A percentile compares a stretch with the other conserved stretches of the same genome.
Evolutionary conservation across 1,284 basidiomycete genomes (phyloP).

Genomic region (Amylostereum areolatum): DNA sequence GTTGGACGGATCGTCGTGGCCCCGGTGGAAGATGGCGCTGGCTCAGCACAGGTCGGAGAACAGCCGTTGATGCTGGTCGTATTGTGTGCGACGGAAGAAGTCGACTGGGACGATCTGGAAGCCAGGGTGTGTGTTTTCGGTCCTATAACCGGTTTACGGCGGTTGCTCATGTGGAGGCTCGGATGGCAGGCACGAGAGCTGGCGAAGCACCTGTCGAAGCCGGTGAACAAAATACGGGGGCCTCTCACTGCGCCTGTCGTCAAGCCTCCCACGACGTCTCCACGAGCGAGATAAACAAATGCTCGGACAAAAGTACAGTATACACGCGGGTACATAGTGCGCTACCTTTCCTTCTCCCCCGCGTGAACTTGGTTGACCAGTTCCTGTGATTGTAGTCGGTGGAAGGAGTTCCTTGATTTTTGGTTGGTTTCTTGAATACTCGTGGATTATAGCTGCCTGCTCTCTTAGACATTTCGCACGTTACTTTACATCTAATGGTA

Average conservation of each 20-base stretch:
- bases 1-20: constrained; percentile 65
- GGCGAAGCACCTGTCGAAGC: constrained; percentile 34
- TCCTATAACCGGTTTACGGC: neutral
- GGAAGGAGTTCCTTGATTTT: no score
- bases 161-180: neutral
- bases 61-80: constrained; percentile 56
- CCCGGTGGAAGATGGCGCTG: constrained; percentile 35
- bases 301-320: no score
- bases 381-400: no score
- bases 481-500: neutral
- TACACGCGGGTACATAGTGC: no score
- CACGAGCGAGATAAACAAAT: no score
- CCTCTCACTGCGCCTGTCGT: constrained; percentile 18
- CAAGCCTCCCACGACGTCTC: constrained; percentile 15
- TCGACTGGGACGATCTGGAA: constrained; percentile 60
- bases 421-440: no score
- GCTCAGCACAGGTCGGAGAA: neutral
- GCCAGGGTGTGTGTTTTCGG: constrained; percentile 40
- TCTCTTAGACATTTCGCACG: no score
- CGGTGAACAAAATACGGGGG: constrained; percentile 34
- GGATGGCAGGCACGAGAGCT: constrained; percentile 45
- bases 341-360: no score
- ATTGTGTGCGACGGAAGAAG: constrained; percentile 51
- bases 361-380: no score
- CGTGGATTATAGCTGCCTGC: no score